A percentile compares a stretch with the other conserved stretches of the same genome.
These are phyloP conservation scores for Viola pubescens DNA, from an alignment of 441 rosid species.

Conservation along the genomic window DNA sequence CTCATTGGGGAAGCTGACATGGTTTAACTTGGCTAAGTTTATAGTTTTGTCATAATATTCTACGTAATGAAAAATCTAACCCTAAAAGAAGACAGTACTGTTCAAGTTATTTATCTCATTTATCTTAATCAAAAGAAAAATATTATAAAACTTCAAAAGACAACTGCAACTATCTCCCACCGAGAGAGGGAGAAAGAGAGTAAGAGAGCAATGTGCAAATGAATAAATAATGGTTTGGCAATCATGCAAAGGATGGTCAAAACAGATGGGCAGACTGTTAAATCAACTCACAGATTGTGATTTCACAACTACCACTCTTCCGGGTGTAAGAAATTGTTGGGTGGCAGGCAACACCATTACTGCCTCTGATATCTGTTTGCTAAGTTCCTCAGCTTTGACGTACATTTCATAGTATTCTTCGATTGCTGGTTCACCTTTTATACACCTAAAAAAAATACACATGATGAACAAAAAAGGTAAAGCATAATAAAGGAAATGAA, in stretches of 20 bases:
- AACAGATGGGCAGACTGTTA: background rate
- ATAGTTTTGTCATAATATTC: too few species aligned
- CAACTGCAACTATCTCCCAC: background rate
- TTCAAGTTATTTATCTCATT: too few species aligned
- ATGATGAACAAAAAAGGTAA: conserved; percentile 12
- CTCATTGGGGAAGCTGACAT: too few species aligned
- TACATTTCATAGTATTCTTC: conserved; percentile 82
- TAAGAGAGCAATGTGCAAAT: background rate
- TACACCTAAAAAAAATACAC: conserved; percentile 47
- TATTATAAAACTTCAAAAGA: background rate
- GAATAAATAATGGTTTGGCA: too few species aligned
- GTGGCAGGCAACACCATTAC: conserved; percentile 54
- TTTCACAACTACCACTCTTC: conserved; percentile 89
- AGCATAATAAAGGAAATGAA: conserved; percentile 1
- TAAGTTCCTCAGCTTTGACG: conserved; percentile 49
- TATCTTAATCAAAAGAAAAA: background rate
- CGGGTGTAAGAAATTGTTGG: conserved; percentile 43
- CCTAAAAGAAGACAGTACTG: too few species aligned
- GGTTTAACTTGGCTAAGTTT: too few species aligned
- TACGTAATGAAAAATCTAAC: too few species aligned
- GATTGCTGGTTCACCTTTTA: conserved; percentile 86
- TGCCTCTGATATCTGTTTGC: conserved; percentile 48
- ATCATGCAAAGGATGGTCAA: background rate
- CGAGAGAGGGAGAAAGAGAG: background rate
- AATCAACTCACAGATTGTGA: conserved; percentile 56